Conservation (phyloP, 805 yeast genomes). For the Spencermartinsiella europaea region DNA sequence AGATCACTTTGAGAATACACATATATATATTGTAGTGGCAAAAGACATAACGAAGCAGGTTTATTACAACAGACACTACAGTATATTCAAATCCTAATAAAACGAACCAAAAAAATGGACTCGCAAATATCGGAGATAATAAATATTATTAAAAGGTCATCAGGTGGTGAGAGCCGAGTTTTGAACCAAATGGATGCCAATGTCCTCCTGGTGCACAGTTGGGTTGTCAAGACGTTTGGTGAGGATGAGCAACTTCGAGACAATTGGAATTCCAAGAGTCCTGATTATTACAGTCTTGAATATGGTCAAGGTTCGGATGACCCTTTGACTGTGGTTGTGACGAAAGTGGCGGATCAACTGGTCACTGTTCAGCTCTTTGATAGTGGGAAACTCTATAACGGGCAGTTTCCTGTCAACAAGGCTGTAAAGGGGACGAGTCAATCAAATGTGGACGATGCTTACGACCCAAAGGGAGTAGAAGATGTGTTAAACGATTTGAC, state of each 20-base stretch:
- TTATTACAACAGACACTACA: too few species aligned
- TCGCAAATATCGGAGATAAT: neutral
- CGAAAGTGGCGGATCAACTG: neutral
- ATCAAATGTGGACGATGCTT: neutral
- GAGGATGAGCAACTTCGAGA: neutral
- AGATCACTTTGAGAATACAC: too few species aligned
- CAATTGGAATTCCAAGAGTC: neutral
- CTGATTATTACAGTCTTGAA: neutral
- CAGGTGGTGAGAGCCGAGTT: neutral
- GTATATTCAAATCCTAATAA: too few species aligned
- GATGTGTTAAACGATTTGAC: neutral
- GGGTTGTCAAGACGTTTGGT: neutral
- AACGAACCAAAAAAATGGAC: too few species aligned
- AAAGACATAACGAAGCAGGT: too few species aligned
- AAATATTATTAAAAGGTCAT: too few species aligned
- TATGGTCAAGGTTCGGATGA: neutral
- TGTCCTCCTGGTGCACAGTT: neutral
- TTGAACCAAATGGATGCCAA: neutral
- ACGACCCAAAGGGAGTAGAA: neutral
- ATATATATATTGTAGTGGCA: too few species aligned
- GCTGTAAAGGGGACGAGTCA: neutral
- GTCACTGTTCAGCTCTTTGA: neutral
- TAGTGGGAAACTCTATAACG: neutral
- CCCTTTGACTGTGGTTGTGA: neutral
- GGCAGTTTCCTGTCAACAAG: neutral